These are phyloP conservation scores for Pestalotiopsis sp. DNA, from an alignment of 2,329 filamentous ascomycete genomes.

Conservation along the genomic window DNA sequence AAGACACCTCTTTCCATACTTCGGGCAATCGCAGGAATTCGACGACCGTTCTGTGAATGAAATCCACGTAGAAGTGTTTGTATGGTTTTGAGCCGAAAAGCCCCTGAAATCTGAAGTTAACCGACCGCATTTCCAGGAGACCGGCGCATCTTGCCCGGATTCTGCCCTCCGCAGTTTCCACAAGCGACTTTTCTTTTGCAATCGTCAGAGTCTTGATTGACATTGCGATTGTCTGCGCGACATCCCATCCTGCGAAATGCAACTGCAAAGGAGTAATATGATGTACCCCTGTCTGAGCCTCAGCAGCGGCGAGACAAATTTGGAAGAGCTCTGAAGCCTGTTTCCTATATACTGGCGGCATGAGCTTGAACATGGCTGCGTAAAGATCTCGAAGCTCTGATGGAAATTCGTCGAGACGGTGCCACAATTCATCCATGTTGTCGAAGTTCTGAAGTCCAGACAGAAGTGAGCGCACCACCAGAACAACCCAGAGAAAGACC, in stretches of 20 bases:
- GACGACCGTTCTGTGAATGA: too few species aligned
- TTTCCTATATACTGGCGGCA: neutral
- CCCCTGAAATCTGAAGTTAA: too few species aligned
- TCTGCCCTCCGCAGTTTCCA: too few species aligned
- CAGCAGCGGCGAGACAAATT: neutral
- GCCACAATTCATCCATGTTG: neutral
- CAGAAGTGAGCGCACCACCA: constrained; percentile 7
- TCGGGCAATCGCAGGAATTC: too few species aligned
- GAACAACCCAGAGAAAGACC: constrained; percentile 9
- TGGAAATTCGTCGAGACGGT: constrained; percentile 9
- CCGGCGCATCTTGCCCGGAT: too few species aligned
- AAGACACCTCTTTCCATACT: too few species aligned
- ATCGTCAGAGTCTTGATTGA: too few species aligned
- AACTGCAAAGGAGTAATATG: neutral
- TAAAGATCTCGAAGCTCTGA: constrained; percentile 9
- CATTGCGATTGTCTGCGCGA: too few species aligned
- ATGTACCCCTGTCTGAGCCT: neutral
- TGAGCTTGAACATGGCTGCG: constrained; percentile 3
- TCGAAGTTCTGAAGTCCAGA: constrained; percentile 8
- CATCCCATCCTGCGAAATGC: neutral
- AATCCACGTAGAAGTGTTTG: too few species aligned
- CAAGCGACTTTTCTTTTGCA: too few species aligned
- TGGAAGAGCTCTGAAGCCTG: neutral
- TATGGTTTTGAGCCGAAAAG: too few species aligned
- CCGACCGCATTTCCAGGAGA: too few species aligned